phyloP scores from a whole-genome alignment of 352 stramenopile species.

The Phytophthora fragariaefolia region DNA sequence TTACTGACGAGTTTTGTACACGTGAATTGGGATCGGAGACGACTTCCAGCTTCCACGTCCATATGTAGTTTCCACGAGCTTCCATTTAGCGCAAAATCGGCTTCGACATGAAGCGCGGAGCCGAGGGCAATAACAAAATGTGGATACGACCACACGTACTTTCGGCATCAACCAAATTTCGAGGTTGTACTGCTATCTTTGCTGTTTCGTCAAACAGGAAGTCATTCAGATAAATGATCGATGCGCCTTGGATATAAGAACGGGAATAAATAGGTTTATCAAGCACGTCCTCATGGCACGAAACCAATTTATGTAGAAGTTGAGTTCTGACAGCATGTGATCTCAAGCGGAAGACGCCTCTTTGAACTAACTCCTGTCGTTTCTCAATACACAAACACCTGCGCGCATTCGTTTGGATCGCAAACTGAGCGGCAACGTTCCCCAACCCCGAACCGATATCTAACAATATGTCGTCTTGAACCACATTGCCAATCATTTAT shows the following conservation, averaged over 20 bases:
- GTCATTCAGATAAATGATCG: conserved; percentile 5
- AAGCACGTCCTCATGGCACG: background rate
- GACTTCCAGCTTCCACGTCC: conserved; percentile 13
- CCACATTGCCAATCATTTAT: too few relatives aligned
- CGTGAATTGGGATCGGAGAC: background rate
- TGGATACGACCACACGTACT: conserved; percentile 12
- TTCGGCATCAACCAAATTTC: conserved; percentile 6
- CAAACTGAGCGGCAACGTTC: too few relatives aligned
- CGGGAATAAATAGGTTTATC: conserved; percentile 12
- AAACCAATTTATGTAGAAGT: too few relatives aligned
- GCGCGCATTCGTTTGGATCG: conserved; percentile 1
- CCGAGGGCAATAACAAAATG: conserved; percentile 11
- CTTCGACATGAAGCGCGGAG: background rate
- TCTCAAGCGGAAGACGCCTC: too few relatives aligned
- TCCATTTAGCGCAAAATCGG: too few relatives aligned
- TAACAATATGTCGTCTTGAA: too few relatives aligned
- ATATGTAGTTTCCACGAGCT: background rate
- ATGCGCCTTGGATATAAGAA: too few relatives aligned
- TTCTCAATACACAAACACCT: conserved; percentile 13
- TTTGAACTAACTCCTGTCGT: background rate
- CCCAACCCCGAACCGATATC: too few relatives aligned
- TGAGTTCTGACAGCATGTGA: background rate
- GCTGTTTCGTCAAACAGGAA: conserved; percentile 7
- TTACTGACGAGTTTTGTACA: background rate
- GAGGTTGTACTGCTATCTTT: conserved; percentile 1